Base-by-base conservation (phyloP, 2,329 filamentous ascomycete species). In the Aspergillus amoenus region DNA sequence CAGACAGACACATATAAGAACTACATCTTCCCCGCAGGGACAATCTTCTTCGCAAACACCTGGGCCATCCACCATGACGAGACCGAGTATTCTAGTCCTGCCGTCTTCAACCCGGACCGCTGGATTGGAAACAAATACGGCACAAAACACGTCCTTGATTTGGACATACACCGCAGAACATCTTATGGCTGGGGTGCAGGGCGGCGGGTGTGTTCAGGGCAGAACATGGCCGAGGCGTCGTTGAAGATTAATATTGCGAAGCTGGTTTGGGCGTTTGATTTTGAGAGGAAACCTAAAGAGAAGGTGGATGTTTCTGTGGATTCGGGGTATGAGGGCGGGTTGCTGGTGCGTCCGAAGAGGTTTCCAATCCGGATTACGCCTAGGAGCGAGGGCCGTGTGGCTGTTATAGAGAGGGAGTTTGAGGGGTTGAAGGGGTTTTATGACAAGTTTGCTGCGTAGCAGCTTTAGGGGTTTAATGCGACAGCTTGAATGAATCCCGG, bases 121-220 rank as follows among this genome's bases (percentile, higher is more conserved):
- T 53, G 51, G 51, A 34, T 53, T 5, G 27, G 18, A 4, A 53
- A 53, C 6, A 53, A 24, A 12, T 53, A 21, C 32, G 21, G 21
- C 21, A 21, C 21, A 21, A 21, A 3, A 21, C 21, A 21, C 21
- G 3, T 21, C 21, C 21, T 21, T 21, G 21, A 21, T 21, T 21
- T 21, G 21, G 21, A 21, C 21, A 21, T 37, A 15, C 51, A 53
- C 15, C 42, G 51, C 6, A 53, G 39, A 22, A 53, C 42, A 2
- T 53, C 51, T 2, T 53, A 53, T n/a, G 51, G 51, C 21, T 53
- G 51, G 51, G 51, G 51, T 21, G 51, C 42, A 17, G 51, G 51
- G 5, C 51, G 51, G 5, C 32, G 51, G 15, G 46, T 53, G 34
- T 53, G 51, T 30, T 53, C 51, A 3, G 51, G 51, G 1, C 51